Percentiles rank a stretch among this genome's conserved stretches.
These are phyloP conservation scores for Edhazardia aedis DNA, from an alignment of 371 early-diverging fungal species.

Conservation along the genomic window DNA sequence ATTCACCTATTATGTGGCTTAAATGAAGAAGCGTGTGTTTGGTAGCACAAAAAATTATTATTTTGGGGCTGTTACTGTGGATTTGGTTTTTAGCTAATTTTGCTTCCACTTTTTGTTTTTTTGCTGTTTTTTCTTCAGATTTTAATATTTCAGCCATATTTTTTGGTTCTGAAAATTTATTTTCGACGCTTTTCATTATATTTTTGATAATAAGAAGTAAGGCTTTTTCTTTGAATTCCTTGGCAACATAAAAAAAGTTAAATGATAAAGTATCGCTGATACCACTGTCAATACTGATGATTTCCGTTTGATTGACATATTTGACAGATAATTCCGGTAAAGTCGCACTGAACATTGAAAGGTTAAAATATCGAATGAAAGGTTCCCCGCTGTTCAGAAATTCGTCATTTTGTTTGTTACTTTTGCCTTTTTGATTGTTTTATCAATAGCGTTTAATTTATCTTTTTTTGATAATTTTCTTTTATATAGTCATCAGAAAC, in stretches of 20 bases:
- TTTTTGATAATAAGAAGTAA: slow-evolving; percentile 11
- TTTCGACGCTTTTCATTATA: slow-evolving; percentile 4
- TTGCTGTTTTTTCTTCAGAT: too few relatives aligned
- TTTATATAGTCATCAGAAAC: slow-evolving; percentile 19
- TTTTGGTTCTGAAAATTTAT: too few relatives aligned
- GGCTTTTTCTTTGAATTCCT: slow-evolving; percentile 21
- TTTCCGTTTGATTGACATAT: slow-evolving; percentile 4
- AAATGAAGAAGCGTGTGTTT: slow-evolving; percentile 24
- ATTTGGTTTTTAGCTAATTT: too few relatives aligned
- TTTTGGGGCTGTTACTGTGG: too few relatives aligned
- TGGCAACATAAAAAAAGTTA: slow-evolving; percentile 31
- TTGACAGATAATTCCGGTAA: slow-evolving; percentile 20
- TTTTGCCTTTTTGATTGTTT: too few relatives aligned
- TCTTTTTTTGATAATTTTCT: slow-evolving; percentile 11
- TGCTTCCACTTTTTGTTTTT: too few relatives aligned
- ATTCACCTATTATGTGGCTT: slow-evolving; percentile 1
- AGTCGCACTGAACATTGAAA: slow-evolving; percentile 46
- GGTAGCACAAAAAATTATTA: slow-evolving; percentile 30
- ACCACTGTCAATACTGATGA: slow-evolving; percentile 14
- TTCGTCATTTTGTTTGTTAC: too few relatives aligned
- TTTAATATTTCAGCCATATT: too few relatives aligned
- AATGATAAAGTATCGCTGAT: slow-evolving; percentile 22
- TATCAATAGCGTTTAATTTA: slow-evolving; percentile 39
- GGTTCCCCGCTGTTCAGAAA: too few relatives aligned
- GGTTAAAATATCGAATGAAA: too few relatives aligned